These are phyloP conservation scores for Calonectria honghensis DNA, from an alignment of 2,329 filamentous ascomycete species.

Conservation along the genomic window DNA sequence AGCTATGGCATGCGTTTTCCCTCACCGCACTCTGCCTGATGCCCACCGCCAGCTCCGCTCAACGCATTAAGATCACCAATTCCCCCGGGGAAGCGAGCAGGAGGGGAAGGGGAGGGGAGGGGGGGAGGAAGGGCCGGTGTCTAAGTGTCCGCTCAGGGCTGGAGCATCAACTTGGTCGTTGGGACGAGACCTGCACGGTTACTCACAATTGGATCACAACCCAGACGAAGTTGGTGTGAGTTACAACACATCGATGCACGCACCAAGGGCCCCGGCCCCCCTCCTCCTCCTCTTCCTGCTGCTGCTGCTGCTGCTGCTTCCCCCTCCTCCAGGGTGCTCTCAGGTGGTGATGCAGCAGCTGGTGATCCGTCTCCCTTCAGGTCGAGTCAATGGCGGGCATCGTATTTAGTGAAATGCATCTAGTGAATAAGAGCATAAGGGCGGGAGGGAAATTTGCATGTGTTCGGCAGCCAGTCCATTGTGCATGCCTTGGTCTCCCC, in stretches of 20 bases:
- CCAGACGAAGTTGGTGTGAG: slow-evolving; percentile 23
- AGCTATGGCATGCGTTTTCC: neutral
- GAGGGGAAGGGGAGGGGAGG: neutral
- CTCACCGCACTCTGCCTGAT: slow-evolving; percentile 35
- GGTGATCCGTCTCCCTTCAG: slow-evolving; percentile 8
- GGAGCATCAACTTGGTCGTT: slow-evolving; percentile 18
- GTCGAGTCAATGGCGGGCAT: slow-evolving; percentile 8
- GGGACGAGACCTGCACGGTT: slow-evolving; percentile 19
- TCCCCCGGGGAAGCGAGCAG: neutral
- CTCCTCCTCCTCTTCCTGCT: neutral
- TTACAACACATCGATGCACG: slow-evolving; percentile 42
- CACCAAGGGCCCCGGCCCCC: slow-evolving; percentile 16
- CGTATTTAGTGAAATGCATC: slow-evolving; percentile 21
- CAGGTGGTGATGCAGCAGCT: neutral
- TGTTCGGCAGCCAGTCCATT: slow-evolving; percentile 7
- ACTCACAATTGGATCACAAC: slow-evolving; percentile 33
- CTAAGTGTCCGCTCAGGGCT: slow-evolving; percentile 18
- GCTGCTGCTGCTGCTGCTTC: too few species aligned
- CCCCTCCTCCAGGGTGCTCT: neutral
- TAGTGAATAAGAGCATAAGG: slow-evolving; percentile 2
- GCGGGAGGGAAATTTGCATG: slow-evolving; percentile 13
- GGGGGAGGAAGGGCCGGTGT: neutral
- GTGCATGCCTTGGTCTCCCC: slow-evolving; percentile 24
- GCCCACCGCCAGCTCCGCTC: slow-evolving; percentile 26
- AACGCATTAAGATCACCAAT: slow-evolving; percentile 23